Base-by-base conservation (phyloP, 2,329 filamentous ascomycete genomes). In the Sarocladium strictum region DNA sequence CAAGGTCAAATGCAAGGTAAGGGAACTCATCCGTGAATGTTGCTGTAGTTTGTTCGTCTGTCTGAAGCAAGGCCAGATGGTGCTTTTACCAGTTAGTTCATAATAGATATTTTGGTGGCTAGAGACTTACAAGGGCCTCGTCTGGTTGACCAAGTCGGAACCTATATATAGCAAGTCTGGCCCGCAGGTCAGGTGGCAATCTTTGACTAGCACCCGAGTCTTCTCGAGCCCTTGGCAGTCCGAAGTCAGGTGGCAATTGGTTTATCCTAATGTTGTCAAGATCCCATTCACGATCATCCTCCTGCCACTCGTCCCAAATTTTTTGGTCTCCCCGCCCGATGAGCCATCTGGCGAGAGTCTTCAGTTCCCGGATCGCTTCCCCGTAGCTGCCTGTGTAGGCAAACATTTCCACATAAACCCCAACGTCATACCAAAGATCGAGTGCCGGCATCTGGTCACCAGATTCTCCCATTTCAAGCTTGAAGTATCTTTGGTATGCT, bases 231-330 rank as follows among this genome's bases (percentile, higher is more conserved):
- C 3, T 24, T 35, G 47, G 29, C 27, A 51, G 12, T 4, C n/a
- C 15, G 5, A 35, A 17, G 4, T 14, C 7, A 7, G 12, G 27
- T 10, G 27, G 23, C 27, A 49, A 4, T 12, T 51, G 27, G 10
- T 74, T 67, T 55, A 92, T 84, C 57, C 94, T 85, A 19, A 79
- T 76, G 63, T 90, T 83, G 43, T 85, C 79, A 4, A 80, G 70
- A 66, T 99, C 94, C 83, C 91, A 99, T 70, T 99, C 94, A 55
- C 91, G 80, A 67, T 96, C 91, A 65, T 97, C 90, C 4, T 81
- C 76, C 27, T 79, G 74, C 59, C 80, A 77, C 9, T 77, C 66
- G 56, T 95, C 87, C 94, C 94, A 99, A 63, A 84, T 90, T 1
- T 64, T 69, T 66, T 99, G 92, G 3, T 80, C 74, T 33, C 78